phyloP scores from a whole-genome alignment of 1,284 basidiomycete species.

The Mycosarcoma maydis region DNA sequence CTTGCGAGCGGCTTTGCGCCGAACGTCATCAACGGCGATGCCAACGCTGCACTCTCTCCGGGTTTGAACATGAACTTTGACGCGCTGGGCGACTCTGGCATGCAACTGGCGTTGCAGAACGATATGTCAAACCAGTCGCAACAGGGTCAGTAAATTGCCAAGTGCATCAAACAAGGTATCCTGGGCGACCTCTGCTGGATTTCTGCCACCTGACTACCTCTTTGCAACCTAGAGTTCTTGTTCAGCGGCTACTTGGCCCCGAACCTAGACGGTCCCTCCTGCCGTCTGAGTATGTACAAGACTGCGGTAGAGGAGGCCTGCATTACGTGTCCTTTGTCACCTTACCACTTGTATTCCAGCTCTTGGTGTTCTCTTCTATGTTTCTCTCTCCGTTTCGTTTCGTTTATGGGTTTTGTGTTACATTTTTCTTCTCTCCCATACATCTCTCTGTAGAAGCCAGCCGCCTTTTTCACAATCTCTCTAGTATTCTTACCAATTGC shows the following conservation, averaged over 20 bases:
- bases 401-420: neutral
- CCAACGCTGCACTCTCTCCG: slow-evolving; percentile 32
- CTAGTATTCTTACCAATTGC: neutral
- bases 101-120: slow-evolving; percentile 16
- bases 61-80: slow-evolving; percentile 33
- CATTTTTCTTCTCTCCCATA: neutral
- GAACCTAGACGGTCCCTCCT: too few species aligned
- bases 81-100: slow-evolving; percentile 19
- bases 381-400: neutral
- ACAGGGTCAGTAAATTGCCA: slow-evolving; percentile 4
- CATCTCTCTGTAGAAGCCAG: neutral
- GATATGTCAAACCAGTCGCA: slow-evolving; percentile 10
- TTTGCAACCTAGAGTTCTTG: too few species aligned
- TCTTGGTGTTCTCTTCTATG: neutral
- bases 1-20: slow-evolving; percentile 29
- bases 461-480: neutral
- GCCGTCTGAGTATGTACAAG: too few species aligned
- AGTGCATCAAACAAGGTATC: too few species aligned
- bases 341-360: neutral
- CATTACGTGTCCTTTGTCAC: neutral
- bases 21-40: slow-evolving; percentile 10
- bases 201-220: too few species aligned
- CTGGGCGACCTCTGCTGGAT: neutral
- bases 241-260: too few species aligned
- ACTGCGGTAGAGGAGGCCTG: too few species aligned